These are phyloP conservation scores for Fagus sylvatica DNA, from an alignment of 306 rosid species.

Conservation along the genomic window DNA sequence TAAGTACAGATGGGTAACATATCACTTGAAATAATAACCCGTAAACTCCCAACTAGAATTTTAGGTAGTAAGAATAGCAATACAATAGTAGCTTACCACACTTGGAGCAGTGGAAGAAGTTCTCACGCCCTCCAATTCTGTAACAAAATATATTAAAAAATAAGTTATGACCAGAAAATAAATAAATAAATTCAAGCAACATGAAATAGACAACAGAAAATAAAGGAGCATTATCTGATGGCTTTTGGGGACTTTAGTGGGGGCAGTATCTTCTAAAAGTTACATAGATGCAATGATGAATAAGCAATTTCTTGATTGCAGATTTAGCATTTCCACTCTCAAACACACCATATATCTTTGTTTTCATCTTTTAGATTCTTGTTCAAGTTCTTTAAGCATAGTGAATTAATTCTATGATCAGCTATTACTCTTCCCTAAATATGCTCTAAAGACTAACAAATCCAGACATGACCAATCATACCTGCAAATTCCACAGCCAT, in stretches of 20 bases:
- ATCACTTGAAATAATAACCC: not conserved
- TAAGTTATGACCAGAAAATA: not conserved
- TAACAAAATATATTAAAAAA: constrained; percentile 13
- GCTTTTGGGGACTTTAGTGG: not conserved
- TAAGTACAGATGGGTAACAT: not conserved
- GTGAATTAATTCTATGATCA: not conserved
- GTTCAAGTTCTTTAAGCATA: too few relatives aligned
- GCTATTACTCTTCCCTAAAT: not conserved
- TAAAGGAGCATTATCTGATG: not conserved
- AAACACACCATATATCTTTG: too few relatives aligned
- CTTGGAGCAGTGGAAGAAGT: constrained; percentile 81
- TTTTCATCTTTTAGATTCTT: too few relatives aligned
- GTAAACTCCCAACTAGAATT: not conserved
- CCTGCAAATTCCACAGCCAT: constrained; percentile 95
- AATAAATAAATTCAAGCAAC: not conserved
- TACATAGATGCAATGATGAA: not conserved
- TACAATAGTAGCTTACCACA: constrained; percentile 56
- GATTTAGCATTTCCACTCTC: not conserved
- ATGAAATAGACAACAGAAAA: not conserved
- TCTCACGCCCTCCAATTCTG: constrained; percentile 79
- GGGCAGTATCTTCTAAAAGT: not conserved
- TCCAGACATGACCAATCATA: constrained; percentile 17
- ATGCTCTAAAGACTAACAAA: not conserved
- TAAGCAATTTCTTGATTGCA: not conserved
- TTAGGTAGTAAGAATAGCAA: not conserved